phyloP scores from a whole-genome alignment of 192 early-diverging fungal species.

The Coemansia brasiliensis region DNA sequence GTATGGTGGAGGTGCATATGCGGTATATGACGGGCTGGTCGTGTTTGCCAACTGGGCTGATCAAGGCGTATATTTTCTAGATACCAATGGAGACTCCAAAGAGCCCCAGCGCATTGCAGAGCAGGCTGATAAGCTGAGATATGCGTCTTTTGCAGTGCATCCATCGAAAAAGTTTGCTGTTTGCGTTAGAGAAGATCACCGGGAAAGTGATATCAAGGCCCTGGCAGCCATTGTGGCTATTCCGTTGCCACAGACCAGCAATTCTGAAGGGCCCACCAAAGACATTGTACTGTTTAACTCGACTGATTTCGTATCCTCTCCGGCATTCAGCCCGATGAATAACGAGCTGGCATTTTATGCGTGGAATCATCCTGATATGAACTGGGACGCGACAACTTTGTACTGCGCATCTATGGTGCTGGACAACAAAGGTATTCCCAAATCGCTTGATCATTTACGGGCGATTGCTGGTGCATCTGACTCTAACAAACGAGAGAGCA shows the following conservation, averaged over 20 bases:
- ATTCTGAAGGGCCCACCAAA: slow-evolving; percentile 8
- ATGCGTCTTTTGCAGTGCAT: slow-evolving; percentile 67
- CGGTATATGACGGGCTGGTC: slow-evolving; percentile 56
- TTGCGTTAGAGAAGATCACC: slow-evolving; percentile 71
- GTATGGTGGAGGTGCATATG: slow-evolving; percentile 71
- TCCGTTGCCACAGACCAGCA: slow-evolving; percentile 17
- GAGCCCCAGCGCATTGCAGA: slow-evolving; percentile 48
- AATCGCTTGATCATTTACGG: not conserved
- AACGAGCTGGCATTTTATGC: slow-evolving; percentile 61
- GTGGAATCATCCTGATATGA: slow-evolving; percentile 80
- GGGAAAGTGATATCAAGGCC: slow-evolving; percentile 51
- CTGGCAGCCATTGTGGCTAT: slow-evolving; percentile 61
- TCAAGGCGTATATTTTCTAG: slow-evolving; percentile 58
- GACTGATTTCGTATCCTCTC: slow-evolving; percentile 67
- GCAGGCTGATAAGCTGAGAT: slow-evolving; percentile 56
- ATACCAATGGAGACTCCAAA: slow-evolving; percentile 11
- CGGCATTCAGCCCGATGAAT: slow-evolving; percentile 57
- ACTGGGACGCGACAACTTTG: slow-evolving; percentile 71
- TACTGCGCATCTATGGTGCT: slow-evolving; percentile 43
- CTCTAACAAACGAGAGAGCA: slow-evolving; percentile 20
- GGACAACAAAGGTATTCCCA: not conserved
- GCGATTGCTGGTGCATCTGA: slow-evolving; percentile 43
- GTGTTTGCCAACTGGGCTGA: slow-evolving; percentile 66
- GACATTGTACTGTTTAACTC: slow-evolving; percentile 56
- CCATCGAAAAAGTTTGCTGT: slow-evolving; percentile 57